Evolutionary conservation across 257 asterid genomes (phyloP), one percentile per base, ranked within the genome.

Genomic region (Jasminum sambac): DNA sequence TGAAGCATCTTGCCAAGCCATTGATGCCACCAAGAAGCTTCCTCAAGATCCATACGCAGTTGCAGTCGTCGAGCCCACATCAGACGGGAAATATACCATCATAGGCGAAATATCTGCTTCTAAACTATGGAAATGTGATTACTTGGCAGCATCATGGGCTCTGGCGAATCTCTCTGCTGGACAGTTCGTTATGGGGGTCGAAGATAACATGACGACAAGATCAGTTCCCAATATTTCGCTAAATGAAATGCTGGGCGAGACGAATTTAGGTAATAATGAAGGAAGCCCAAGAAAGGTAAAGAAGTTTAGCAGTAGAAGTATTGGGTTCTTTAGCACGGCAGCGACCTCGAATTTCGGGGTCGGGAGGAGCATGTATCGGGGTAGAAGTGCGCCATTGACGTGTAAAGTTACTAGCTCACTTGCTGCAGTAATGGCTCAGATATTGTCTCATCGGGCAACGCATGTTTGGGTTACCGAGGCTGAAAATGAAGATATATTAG

Each of bases 341-440:
- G 73, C 84, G 24, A 80, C 78, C 66, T 72, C 90, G 5, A 82
- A 69, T 69, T 67, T 78, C 34, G 85, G 93, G 42, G 79, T 75
- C 10, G 82, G 87, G 16, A 88, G 95, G 88, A 89, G 91, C 81
- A 79, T 95, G 96, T 95, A 88, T 60, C 86, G 99, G 2, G 96
- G 99, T 21, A 85, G 99, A 77, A 88, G 92, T 25, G 89, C 98
- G 0, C 99, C 99, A 1, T 75, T 95, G 80, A 95, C 95, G 2
- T 95, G 99, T 76, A 91, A 84, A 79, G 83, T 59, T 3, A 85
- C 95, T 21, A 89, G 92, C 46, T 88, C 99, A 3, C 67, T 95
- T 77, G 99, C 99, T 0, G 99, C 99, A 0, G 97, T 95, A 0
- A 95, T 91, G 99, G 98, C 98, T 5, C 99, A 95, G 85, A 89